A percentile compares a stretch with the other conserved stretches of the same genome.
phyloP scores from a whole-genome alignment of 192 early-diverging fungal genomes.

The Neocallimastix lanati region DNA sequence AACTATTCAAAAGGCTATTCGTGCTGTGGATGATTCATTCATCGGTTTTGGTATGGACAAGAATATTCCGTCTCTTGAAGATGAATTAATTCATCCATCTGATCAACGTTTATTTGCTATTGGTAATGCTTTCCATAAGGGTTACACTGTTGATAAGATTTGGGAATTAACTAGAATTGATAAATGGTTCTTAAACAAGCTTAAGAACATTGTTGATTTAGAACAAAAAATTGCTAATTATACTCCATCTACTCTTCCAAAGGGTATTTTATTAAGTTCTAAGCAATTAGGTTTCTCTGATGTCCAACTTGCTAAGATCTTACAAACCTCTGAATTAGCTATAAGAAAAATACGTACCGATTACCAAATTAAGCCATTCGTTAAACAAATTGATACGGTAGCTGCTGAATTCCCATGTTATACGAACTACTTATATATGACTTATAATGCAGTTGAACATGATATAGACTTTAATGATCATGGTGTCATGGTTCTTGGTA shows the following conservation, averaged over 20 bases:
- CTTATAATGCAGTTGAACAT: slow-evolving; percentile 86
- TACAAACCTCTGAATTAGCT: slow-evolving; percentile 71
- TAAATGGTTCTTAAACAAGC: slow-evolving; percentile 93
- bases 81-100: slow-evolving; percentile 75
- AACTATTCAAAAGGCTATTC: slow-evolving; percentile 90
- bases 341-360: slow-evolving; percentile 66
- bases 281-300: slow-evolving; percentile 98
- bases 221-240: slow-evolving; percentile 41
- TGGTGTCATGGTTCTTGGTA: slow-evolving; percentile 91
- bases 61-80: slow-evolving; percentile 41
- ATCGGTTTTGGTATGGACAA: slow-evolving; percentile 38
- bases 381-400: slow-evolving; percentile 96
- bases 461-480: slow-evolving; percentile 83
- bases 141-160: slow-evolving; percentile 82
- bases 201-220: slow-evolving; percentile 69
- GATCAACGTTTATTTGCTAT: slow-evolving; percentile 92
- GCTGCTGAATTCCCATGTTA: slow-evolving; percentile 95
- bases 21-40: slow-evolving; percentile 72
- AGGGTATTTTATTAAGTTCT: slow-evolving; percentile 36
- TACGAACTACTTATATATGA: slow-evolving; percentile 98
- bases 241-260: slow-evolving; percentile 39
- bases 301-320: slow-evolving; percentile 53
- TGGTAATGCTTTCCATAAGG: slow-evolving; percentile 81
- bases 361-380: slow-evolving; percentile 71
- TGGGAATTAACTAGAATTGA: slow-evolving; percentile 83